These are phyloP conservation scores for Apiospora aurea DNA, from an alignment of 2,329 filamentous ascomycete genomes.

Conservation along the genomic window DNA sequence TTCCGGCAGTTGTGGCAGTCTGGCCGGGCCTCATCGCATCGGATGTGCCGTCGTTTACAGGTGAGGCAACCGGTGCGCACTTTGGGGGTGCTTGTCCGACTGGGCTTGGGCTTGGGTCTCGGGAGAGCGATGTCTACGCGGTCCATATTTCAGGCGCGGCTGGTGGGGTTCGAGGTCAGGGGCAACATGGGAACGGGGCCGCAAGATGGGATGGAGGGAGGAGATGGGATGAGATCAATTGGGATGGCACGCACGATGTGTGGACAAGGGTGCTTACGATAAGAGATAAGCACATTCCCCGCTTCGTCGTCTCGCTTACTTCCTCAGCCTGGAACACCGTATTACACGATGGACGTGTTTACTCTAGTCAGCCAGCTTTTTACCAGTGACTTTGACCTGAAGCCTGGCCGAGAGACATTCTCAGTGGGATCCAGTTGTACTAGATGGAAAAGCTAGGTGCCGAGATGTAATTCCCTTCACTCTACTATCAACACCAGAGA, in stretches of 20 bases:
- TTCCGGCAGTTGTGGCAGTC: slow-evolving; percentile 29
- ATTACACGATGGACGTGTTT: too few relatives aligned
- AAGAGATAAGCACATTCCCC: neutral
- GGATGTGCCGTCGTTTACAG: slow-evolving; percentile 33
- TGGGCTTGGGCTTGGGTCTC: slow-evolving; percentile 25
- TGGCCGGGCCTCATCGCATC: slow-evolving; percentile 31
- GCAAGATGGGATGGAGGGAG: neutral
- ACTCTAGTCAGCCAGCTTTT: too few relatives aligned
- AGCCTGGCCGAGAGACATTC: too few relatives aligned
- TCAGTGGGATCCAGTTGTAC: too few relatives aligned
- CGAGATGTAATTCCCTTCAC: too few relatives aligned
- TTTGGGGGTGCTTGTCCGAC: slow-evolving; percentile 30
- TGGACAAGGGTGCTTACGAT: neutral
- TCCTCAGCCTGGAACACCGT: too few relatives aligned
- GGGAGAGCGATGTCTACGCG: neutral
- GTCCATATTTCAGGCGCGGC: neutral
- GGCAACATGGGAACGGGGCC: neutral
- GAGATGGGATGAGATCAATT: neutral
- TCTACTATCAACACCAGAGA: too few relatives aligned
- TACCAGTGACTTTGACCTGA: too few relatives aligned
- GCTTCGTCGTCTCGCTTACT: neutral
- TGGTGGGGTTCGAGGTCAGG: neutral
- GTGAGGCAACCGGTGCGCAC: slow-evolving; percentile 31
- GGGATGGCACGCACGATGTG: neutral
- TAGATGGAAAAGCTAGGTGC: too few relatives aligned